A percentile compares a stretch with the other conserved stretches of the same genome.
These are phyloP conservation scores for Solanum aculeatissimum DNA, from an alignment of 305 asterid species.

Conservation along the genomic window DNA sequence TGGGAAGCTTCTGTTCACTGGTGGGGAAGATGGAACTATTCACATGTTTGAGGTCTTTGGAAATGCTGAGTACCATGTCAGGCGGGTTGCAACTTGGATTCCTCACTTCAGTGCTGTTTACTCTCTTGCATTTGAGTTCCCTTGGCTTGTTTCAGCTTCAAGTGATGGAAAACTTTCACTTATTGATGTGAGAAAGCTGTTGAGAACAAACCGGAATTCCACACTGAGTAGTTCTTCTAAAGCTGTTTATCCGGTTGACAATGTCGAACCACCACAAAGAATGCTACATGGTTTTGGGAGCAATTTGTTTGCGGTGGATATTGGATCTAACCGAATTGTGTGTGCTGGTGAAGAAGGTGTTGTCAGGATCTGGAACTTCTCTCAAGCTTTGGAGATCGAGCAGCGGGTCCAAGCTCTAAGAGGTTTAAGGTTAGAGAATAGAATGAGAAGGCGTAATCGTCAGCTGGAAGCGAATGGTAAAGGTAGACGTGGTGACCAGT, in stretches of 20 bases:
- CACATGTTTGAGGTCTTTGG: slow-evolving; percentile 69
- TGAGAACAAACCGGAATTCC: slow-evolving; percentile 35
- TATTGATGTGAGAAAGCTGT: slow-evolving; percentile 71
- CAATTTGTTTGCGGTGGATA: slow-evolving; percentile 64
- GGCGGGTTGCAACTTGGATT: slow-evolving; percentile 63
- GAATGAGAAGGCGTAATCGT: slow-evolving; percentile 70
- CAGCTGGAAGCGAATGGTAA: slow-evolving; percentile 38
- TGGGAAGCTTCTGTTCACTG: slow-evolving; percentile 75
- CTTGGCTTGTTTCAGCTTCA: slow-evolving; percentile 94
- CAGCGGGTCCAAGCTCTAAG: slow-evolving; percentile 39
- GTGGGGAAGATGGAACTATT: slow-evolving; percentile 90
- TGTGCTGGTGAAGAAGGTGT: slow-evolving; percentile 97
- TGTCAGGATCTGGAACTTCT: slow-evolving; percentile 90
- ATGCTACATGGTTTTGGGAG: slow-evolving; percentile 87
- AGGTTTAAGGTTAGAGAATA: slow-evolving; percentile 65
- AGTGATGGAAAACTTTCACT: slow-evolving; percentile 84
- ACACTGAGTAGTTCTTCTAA: slow-evolving; percentile 10
- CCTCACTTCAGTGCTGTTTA: slow-evolving; percentile 71
- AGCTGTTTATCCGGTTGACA: slow-evolving; percentile 17
- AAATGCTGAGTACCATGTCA: slow-evolving; percentile 16
- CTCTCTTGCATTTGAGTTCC: slow-evolving; percentile 90
- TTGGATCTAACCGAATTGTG: slow-evolving; percentile 78
- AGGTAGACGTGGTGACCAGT: slow-evolving; percentile 45
- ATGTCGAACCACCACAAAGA: slow-evolving; percentile 86
- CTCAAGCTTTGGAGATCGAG: slow-evolving; percentile 89